A percentile compares a stretch with the other conserved stretches of the same genome.
Evolutionary conservation across 805 yeast species (phyloP).

Genomic region (Ogataea methanolica): DNA sequence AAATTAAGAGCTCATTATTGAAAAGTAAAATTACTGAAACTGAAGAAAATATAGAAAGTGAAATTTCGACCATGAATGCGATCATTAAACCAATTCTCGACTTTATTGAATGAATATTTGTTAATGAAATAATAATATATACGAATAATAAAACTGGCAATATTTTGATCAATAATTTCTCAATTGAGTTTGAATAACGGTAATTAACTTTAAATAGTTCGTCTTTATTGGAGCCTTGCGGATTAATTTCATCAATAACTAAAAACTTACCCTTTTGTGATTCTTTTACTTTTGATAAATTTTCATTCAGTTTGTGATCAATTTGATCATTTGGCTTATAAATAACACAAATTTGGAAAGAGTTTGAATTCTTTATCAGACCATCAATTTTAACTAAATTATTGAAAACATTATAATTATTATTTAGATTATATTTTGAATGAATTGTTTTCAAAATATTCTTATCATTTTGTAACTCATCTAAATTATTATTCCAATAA

Average conservation of each 20-base stretch:
- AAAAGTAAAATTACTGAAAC: conserved; percentile 37
- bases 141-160: conserved; percentile 18
- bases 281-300: conserved; percentile 21
- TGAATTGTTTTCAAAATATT: conserved; percentile 38
- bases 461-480: conserved; percentile 27
- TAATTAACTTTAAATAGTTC: conserved; percentile 1
- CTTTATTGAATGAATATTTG: conserved; percentile 37
- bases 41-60: conserved; percentile 37
- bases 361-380: conserved; percentile 35
- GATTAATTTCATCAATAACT: neutral
- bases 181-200: conserved; percentile 12
- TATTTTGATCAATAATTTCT: conserved; percentile 4
- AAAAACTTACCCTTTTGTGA: neutral
- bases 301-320: conserved; percentile 28
- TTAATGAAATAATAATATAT: conserved; percentile 32
- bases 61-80: conserved; percentile 39
- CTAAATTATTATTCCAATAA: conserved; percentile 37
- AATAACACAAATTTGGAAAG: conserved; percentile 33
- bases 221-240: neutral
- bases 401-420: conserved; percentile 29
- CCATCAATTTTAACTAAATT: conserved; percentile 42
- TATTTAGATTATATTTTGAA: conserved; percentile 15
- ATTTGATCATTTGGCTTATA: conserved; percentile 14
- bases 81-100: conserved; percentile 42
- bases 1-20: conserved; percentile 29